Conservation (phyloP, 306 rosid genomes). For the Castanea mollissima region DNA sequence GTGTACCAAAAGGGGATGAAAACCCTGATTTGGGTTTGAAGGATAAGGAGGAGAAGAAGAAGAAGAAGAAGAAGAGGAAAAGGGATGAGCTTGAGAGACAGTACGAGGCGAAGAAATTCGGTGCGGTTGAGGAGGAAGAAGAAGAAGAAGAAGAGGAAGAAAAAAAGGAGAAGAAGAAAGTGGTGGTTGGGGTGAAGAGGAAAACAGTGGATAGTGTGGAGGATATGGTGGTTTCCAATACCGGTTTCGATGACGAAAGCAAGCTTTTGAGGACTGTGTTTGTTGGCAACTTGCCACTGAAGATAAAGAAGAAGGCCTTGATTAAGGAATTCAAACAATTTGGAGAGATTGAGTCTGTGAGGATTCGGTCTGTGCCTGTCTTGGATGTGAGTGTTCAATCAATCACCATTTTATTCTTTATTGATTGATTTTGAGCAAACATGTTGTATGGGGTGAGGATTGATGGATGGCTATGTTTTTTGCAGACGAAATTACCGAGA, state of each 20-base stretch:
- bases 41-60: constrained; percentile 7
- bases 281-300: constrained; percentile 83
- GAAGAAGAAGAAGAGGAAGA: constrained; percentile 26
- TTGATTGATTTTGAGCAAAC: neutral
- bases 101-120: constrained; percentile 76
- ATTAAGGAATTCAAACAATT: constrained; percentile 67
- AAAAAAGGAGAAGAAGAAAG: constrained; percentile 22
- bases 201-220: constrained; percentile 66
- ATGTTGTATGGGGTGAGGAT: neutral
- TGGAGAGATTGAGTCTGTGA: constrained; percentile 92
- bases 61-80: constrained; percentile 63
- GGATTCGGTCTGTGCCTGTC: constrained; percentile 90
- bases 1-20: neutral
- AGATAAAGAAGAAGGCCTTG: constrained; percentile 73
- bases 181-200: constrained; percentile 76
- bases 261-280: constrained; percentile 92
- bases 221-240: constrained; percentile 67
- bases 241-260: constrained; percentile 81
- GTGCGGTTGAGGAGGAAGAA: constrained; percentile 29
- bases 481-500: constrained; percentile 82
- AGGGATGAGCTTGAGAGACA: constrained; percentile 83
- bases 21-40: neutral
- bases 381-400: constrained; percentile 61
- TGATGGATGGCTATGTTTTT: neutral
- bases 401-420: neutral